Base-by-base conservation (phyloP, 352 stramenopile genomes). In the Plasmopara muralis region DNA sequence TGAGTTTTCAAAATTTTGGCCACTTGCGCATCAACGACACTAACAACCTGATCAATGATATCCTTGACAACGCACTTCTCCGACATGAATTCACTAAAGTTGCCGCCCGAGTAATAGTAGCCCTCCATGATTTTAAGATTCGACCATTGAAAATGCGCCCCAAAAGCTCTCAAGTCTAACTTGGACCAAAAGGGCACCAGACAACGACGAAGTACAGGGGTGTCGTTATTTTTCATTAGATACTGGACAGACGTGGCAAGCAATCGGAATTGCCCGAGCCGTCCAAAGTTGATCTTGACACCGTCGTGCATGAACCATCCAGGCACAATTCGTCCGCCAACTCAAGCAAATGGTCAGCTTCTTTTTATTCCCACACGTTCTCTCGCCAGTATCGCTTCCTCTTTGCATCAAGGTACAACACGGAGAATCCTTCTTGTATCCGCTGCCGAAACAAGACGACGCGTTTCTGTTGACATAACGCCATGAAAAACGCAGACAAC, bases 161-260 rank as follows among this genome's bases (percentile, higher is more conserved):
- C 39, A 5, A 43, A 28, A 13, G 5, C n/a, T n/a, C 6, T 20
- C 39, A 43, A 28, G 20, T 43, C 39, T 15, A 15, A 43, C 5
- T 28, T 28, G 4, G 39, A 43, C 39, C 39, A 43, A 43, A 43
- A 43, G 16, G 39, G 39, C 14, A 43, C n/a, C 5, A 43, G 39
- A 28, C 39, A 43, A 28, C 9, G 5, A 1, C 20, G 20, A 15
- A 28, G n/a, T 15, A 43, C n/a, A 7, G 16, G 39, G 4, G 20
- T 28, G 16, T 43, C 39, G 16, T 43, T 10, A 6, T 43, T 20
- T 9, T 28, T 43, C n/a, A 43, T 29, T 25, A 0, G 5, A 15
- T 28, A 43, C 16, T 43, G 39, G 6, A 9, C 39, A 42, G 37
- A 16, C 6, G 39, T 43, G 39, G 39, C 39, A 43, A 43, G 39